Conservation (phyloP, 495 filamentous ascomycete genomes). For the Tuber brumale region DNA sequence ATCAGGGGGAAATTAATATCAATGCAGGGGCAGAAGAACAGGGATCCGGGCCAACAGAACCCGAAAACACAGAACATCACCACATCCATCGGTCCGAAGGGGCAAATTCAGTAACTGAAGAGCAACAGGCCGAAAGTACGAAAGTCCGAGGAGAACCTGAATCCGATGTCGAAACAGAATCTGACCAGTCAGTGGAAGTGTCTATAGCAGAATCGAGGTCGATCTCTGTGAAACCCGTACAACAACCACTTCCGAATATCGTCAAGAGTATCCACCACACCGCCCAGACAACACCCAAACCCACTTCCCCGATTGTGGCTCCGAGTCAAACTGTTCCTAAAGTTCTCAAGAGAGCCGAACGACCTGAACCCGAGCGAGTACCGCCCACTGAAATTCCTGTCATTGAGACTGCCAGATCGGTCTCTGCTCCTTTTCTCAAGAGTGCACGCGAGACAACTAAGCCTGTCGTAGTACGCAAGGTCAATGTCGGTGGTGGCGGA, state of each 20-base stretch:
- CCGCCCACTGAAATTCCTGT: slow-evolving; percentile 18
- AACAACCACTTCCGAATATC: slow-evolving; percentile 31
- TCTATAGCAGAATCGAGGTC: slow-evolving; percentile 37
- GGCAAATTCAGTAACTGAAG: slow-evolving; percentile 7
- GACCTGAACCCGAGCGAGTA: slow-evolving; percentile 15
- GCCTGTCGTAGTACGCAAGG: slow-evolving; percentile 24
- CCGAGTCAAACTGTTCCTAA: slow-evolving; percentile 22
- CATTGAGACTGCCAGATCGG: slow-evolving; percentile 35
- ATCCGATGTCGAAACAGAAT: slow-evolving; percentile 33
- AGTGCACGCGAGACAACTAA: slow-evolving; percentile 22
- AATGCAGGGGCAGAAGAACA: not conserved
- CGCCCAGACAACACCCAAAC: slow-evolving; percentile 17
- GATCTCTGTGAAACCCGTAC: slow-evolving; percentile 37
- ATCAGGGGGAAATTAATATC: slow-evolving; percentile 10
- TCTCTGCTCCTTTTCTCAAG: slow-evolving; percentile 41
- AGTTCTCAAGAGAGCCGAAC: slow-evolving; percentile 31
- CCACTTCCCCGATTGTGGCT: slow-evolving; percentile 22
- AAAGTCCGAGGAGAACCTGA: slow-evolving; percentile 35
- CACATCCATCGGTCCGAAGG: not conserved
- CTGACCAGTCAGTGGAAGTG: slow-evolving; percentile 32
- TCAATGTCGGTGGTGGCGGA: slow-evolving; percentile 33
- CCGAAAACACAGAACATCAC: not conserved
- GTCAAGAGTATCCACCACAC: slow-evolving; percentile 31
- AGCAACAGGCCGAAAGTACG: slow-evolving; percentile 28
- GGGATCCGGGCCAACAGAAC: not conserved